A percentile compares a stretch with the other conserved stretches of the same genome.
Conservation (phyloP, 306 rosid species). For the Lathyrus aphaca region DNA sequence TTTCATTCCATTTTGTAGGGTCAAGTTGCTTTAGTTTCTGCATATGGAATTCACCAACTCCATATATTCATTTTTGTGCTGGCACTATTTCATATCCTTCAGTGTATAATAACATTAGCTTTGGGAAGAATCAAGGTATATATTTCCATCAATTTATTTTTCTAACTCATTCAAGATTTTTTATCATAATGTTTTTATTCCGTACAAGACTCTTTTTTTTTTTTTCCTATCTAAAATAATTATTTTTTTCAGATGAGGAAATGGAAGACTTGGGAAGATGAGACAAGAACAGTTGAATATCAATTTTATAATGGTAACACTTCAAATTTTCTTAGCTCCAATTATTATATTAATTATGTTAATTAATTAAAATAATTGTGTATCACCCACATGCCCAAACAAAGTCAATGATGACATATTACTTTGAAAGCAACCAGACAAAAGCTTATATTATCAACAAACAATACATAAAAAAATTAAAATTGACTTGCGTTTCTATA, state of each 20-base stretch:
- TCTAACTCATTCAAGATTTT: neutral
- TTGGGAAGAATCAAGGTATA: constrained; percentile 76
- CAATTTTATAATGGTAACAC: constrained; percentile 43
- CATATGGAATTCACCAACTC: constrained; percentile 92
- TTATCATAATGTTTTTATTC: neutral
- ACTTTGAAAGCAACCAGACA: neutral
- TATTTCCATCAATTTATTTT: neutral
- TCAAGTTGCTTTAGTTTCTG: constrained; percentile 57
- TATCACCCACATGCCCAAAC: neutral
- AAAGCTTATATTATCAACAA: neutral
- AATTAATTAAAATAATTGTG: constrained; percentile 2
- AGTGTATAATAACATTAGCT: constrained; percentile 63
- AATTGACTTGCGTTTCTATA: neutral
- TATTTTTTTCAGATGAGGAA: constrained; percentile 59
- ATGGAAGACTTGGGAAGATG: constrained; percentile 85
- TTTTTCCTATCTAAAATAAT: neutral
- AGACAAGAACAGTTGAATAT: constrained; percentile 54
- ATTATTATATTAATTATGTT: neutral
- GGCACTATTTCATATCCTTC: constrained; percentile 68
- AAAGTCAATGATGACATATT: constrained; percentile 17
- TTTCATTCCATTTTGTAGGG: constrained; percentile 31
- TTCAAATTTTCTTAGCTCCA: neutral
- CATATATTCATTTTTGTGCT: constrained; percentile 81
- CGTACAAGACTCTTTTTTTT: neutral
- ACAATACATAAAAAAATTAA: neutral